Conservation (phyloP, 176 grass and related monocot genomes). For the Lolium multiflorum region DNA sequence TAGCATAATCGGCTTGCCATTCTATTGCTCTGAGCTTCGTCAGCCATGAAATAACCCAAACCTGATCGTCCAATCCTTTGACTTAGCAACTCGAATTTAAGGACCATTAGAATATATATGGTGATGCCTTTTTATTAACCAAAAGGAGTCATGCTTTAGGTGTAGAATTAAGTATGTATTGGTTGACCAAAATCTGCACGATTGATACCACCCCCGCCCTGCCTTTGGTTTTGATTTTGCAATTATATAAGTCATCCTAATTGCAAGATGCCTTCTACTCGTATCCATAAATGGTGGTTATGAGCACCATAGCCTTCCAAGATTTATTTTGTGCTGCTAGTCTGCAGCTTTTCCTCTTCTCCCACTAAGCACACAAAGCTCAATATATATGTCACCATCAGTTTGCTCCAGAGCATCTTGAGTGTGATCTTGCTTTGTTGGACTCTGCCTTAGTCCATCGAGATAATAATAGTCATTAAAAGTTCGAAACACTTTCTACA, state of each 20-base stretch:
- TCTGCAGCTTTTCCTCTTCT: slow-evolving; percentile 53
- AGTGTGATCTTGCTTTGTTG: slow-evolving; percentile 63
- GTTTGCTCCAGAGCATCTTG: slow-evolving; percentile 69
- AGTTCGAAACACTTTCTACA: slow-evolving; percentile 48
- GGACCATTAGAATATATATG: slow-evolving; percentile 20
- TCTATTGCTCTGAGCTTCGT: slow-evolving; percentile 22
- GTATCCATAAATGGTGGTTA: slow-evolving; percentile 59
- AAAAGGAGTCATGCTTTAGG: slow-evolving; percentile 11
- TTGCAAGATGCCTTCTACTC: slow-evolving; percentile 57
- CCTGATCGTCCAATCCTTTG: slow-evolving; percentile 3
- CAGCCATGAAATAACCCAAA: slow-evolving; percentile 10
- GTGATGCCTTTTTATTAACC: slow-evolving; percentile 13
- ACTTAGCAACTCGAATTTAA: slow-evolving; percentile 16
- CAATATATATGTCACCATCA: slow-evolving; percentile 62
- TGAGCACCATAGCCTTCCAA: slow-evolving; percentile 50
- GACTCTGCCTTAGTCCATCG: slow-evolving; percentile 53
- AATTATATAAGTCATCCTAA: slow-evolving; percentile 19
- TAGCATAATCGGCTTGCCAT: neutral
- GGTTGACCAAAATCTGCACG: slow-evolving; percentile 43
- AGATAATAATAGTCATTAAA: slow-evolving; percentile 58
- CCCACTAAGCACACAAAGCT: slow-evolving; percentile 63
- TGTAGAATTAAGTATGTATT: slow-evolving; percentile 26
- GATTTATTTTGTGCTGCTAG: slow-evolving; percentile 59
- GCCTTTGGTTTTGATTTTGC: slow-evolving; percentile 43
- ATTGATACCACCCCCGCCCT: neutral